A percentile compares a stretch with the other conserved stretches of the same genome.
phyloP scores from a whole-genome alignment of 306 rosid species.

The Elaeagnus macrophylla region DNA sequence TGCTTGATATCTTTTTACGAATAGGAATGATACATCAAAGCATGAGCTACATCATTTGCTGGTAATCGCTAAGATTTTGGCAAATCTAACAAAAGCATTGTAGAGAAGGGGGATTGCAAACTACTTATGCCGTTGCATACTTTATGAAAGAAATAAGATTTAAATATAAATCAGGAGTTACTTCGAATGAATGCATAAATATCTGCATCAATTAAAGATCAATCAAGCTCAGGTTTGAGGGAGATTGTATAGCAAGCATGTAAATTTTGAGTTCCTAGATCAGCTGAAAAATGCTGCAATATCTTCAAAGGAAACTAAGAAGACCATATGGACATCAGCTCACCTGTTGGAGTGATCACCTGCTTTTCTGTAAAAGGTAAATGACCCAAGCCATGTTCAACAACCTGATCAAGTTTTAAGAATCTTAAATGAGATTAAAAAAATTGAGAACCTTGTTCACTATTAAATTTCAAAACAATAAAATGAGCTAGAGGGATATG shows the following conservation, averaged over 20 bases:
- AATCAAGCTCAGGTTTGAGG: neutral
- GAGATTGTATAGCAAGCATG: neutral
- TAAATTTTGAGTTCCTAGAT: conserved; percentile 2
- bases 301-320: no score
- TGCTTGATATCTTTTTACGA: no score
- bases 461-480: conserved; percentile 15
- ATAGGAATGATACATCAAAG: no score
- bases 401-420: conserved; percentile 57
- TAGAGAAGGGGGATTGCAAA: no score
- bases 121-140: no score
- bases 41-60: no score
- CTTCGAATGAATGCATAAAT: no score
- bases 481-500: conserved; percentile 21
- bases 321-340: conserved; percentile 10
- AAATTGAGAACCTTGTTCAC: conserved; percentile 10
- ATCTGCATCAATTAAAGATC: neutral
- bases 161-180: no score
- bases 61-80: no score
- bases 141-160: no score
- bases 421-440: conserved; percentile 17
- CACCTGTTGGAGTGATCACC: conserved; percentile 91
- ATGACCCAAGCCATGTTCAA: conserved; percentile 97
- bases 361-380: conserved; percentile 96
- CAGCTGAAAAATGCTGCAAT: neutral
- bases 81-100: no score